A percentile compares a stretch with the other conserved stretches of the same genome.
These are phyloP conservation scores for Fusarium beomiforme DNA, from an alignment of 2,329 filamentous ascomycete genomes.

Conservation along the genomic window DNA sequence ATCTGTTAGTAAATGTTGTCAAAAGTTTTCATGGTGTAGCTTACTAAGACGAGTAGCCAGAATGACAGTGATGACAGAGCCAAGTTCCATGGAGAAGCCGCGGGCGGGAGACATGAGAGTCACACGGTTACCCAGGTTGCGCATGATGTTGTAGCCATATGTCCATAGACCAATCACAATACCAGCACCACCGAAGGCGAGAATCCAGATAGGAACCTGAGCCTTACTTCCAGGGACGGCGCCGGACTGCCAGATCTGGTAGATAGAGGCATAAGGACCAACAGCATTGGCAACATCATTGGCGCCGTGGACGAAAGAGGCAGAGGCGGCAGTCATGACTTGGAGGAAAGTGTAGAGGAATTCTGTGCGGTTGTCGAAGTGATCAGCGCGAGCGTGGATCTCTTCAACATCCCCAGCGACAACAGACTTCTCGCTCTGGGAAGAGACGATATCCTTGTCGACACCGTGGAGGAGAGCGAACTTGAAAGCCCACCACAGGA, in stretches of 20 bases:
- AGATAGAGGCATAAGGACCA: slow-evolving; percentile 71
- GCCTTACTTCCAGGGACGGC: slow-evolving; percentile 54
- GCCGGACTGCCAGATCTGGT: slow-evolving; percentile 65
- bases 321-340: slow-evolving; percentile 68
- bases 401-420: slow-evolving; percentile 64
- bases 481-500: slow-evolving; percentile 58
- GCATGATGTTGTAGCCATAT: slow-evolving; percentile 73
- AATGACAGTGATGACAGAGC: slow-evolving; percentile 70
- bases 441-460: slow-evolving; percentile 53
- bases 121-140: slow-evolving; percentile 68
- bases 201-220: slow-evolving; percentile 68
- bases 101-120: slow-evolving; percentile 70
- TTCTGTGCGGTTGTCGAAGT: slow-evolving; percentile 71
- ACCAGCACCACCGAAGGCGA: slow-evolving; percentile 62
- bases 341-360: slow-evolving; percentile 70
- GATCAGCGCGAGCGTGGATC: slow-evolving; percentile 64
- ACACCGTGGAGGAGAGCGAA: slow-evolving; percentile 59
- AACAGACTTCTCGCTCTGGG: slow-evolving; percentile 51
- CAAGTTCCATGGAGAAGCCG: slow-evolving; percentile 70
- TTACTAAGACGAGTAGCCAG: slow-evolving; percentile 68
- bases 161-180: slow-evolving; percentile 68
- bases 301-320: slow-evolving; percentile 73
- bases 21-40: slow-evolving; percentile 14
- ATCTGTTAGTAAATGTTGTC: slow-evolving; percentile 5
- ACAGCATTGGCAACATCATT: slow-evolving; percentile 74